These are phyloP conservation scores for Endotrypanum monterogeii DNA, from an alignment of 208 protist genomes.

Conservation along the genomic window DNA sequence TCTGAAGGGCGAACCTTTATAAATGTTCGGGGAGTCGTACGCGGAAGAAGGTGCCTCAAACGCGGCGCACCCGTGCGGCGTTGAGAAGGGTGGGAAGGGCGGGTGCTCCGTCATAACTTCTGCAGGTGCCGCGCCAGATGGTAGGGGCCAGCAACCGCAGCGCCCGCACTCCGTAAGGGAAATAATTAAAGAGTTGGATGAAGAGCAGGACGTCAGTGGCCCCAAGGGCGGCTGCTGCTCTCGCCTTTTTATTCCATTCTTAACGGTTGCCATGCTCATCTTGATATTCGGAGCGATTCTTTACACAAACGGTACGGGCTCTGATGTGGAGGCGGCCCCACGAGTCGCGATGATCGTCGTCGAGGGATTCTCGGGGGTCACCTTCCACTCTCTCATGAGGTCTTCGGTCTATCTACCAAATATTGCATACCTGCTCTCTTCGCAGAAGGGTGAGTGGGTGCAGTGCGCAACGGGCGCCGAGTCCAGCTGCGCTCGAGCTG, in stretches of 20 bases:
- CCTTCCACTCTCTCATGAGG: constrained; percentile 55
- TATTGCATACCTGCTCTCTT: constrained; percentile 42
- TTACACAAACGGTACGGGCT: constrained; percentile 44
- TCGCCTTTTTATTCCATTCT: constrained; percentile 59
- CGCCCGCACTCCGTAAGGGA: constrained; percentile 60
- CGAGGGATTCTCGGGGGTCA: constrained; percentile 63
- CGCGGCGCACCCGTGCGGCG: constrained; percentile 2
- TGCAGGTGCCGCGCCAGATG: constrained; percentile 1
- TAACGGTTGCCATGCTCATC: constrained; percentile 39
- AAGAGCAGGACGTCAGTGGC: constrained; percentile 47
- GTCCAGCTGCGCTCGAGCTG: constrained; percentile 60
- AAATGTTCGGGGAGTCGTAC: constrained; percentile 56
- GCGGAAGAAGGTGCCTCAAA: constrained; percentile 14
- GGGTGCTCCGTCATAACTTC: neutral
- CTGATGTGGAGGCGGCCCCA: constrained; percentile 39
- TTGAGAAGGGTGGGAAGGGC: neutral
- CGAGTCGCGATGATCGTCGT: constrained; percentile 67
- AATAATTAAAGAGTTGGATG: constrained; percentile 52
- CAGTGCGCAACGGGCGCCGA: constrained; percentile 39
- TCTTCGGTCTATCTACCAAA: constrained; percentile 59
- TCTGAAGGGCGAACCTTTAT: neutral
- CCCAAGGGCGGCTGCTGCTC: constrained; percentile 69
- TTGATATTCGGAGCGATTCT: constrained; percentile 36
- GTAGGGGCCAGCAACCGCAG: neutral
- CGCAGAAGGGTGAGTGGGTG: constrained; percentile 40